phyloP scores from a whole-genome alignment of 805 yeast genomes.

The Starmera pachycereana region DNA sequence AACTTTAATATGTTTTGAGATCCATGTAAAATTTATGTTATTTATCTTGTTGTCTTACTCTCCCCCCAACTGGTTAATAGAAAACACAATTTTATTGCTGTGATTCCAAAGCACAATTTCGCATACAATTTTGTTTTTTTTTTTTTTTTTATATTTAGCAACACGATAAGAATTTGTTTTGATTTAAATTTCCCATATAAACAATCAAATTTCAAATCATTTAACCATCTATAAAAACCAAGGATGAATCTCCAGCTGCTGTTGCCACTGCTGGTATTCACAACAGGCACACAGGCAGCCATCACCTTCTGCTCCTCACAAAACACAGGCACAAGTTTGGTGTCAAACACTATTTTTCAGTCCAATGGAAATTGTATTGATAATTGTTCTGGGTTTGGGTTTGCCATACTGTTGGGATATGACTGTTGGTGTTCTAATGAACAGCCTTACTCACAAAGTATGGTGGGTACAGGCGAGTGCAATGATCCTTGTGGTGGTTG shows the following conservation, averaged over 20 bases:
- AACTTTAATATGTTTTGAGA: too few species aligned
- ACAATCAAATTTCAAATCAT: too few species aligned
- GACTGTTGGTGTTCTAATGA: slow-evolving; percentile 55
- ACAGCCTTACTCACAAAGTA: slow-evolving; percentile 28
- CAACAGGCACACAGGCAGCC: neutral
- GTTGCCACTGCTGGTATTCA: neutral
- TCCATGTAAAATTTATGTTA: too few species aligned
- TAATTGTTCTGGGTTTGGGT: slow-evolving; percentile 37
- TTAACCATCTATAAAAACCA: neutral
- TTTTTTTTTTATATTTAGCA: too few species aligned
- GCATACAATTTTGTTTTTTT: too few species aligned
- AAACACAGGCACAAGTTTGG: slow-evolving; percentile 26
- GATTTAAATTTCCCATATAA: too few species aligned
- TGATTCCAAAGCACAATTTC: too few species aligned
- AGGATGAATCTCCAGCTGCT: neutral
- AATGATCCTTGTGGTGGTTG: slow-evolving; percentile 33
- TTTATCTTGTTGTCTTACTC: too few species aligned
- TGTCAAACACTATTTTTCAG: slow-evolving; percentile 20
- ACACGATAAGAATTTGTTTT: too few species aligned
- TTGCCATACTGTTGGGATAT: slow-evolving; percentile 41
- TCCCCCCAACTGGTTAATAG: too few species aligned
- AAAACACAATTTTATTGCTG: too few species aligned
- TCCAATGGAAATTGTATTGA: slow-evolving; percentile 43
- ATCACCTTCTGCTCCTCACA: slow-evolving; percentile 25
- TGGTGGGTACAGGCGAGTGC: slow-evolving; percentile 25